These are phyloP conservation scores for Penicillium silybi DNA, from an alignment of 495 filamentous ascomycete species.

Conservation along the genomic window DNA sequence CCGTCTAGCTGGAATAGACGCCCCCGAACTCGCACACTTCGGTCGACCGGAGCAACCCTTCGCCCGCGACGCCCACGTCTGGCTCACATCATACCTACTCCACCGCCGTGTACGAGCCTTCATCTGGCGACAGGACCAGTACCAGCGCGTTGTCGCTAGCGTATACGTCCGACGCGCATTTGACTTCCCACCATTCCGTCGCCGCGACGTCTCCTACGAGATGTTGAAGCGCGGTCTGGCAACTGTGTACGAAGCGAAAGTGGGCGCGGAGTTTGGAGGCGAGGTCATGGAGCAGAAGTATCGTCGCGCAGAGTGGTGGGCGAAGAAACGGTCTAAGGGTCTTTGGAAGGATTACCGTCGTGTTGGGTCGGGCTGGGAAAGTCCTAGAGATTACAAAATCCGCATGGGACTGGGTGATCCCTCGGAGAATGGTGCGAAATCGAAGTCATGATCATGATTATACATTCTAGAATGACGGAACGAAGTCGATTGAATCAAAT, in stretches of 20 bases:
- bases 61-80: slow-evolving; percentile 71
- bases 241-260: slow-evolving; percentile 88
- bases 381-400: slow-evolving; percentile 81
- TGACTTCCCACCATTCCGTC: slow-evolving; percentile 52
- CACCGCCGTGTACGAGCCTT: slow-evolving; percentile 72
- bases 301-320: slow-evolving; percentile 63
- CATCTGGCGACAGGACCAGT: slow-evolving; percentile 83
- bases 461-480: not conserved
- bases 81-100: slow-evolving; percentile 70
- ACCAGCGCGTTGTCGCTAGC: slow-evolving; percentile 82
- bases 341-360: slow-evolving; percentile 67
- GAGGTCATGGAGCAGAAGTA: slow-evolving; percentile 60
- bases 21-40: slow-evolving; percentile 89
- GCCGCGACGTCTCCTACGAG: slow-evolving; percentile 79
- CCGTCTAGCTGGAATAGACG: slow-evolving; percentile 87
- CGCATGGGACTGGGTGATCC: slow-evolving; percentile 46
- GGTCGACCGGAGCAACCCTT: slow-evolving; percentile 82
- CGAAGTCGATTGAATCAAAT: not conserved
- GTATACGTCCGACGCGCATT: slow-evolving; percentile 67
- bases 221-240: slow-evolving; percentile 83
- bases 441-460: not conserved
- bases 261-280: slow-evolving; percentile 80
- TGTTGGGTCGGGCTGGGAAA: slow-evolving; percentile 52
- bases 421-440: slow-evolving; percentile 39
- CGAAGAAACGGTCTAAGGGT: slow-evolving; percentile 64